These are phyloP conservation scores for Blastobotrys indianensis DNA, from an alignment of 1,139 yeast species.

Conservation along the genomic window DNA sequence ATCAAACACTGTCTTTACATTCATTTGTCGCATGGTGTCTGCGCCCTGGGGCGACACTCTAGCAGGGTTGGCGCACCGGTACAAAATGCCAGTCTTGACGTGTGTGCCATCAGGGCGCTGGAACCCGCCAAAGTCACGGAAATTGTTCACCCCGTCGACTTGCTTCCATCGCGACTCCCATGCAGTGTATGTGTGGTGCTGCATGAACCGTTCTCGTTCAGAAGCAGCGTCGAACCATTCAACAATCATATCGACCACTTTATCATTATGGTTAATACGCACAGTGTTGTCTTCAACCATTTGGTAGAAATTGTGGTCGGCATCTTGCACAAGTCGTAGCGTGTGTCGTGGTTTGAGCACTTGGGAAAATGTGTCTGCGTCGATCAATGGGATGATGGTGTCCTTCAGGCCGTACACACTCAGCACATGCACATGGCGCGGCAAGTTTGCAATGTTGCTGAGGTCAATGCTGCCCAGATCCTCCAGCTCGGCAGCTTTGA, in stretches of 20 bases:
- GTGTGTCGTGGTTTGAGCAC: conserved; percentile 52
- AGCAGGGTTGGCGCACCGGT: conserved; percentile 59
- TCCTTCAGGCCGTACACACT: conserved; percentile 71
- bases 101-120: conserved; percentile 31
- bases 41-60: conserved; percentile 43
- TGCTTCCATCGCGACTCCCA: conserved; percentile 50
- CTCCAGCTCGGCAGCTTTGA: conserved; percentile 49
- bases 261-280: conserved; percentile 50
- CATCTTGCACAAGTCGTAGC: conserved; percentile 53
- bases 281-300: conserved; percentile 22
- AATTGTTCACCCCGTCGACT: conserved; percentile 64
- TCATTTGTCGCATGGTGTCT: conserved; percentile 38
- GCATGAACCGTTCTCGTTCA: conserved; percentile 49
- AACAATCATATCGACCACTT: conserved; percentile 48
- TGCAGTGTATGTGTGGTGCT: conserved; percentile 37
- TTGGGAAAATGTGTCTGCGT: conserved; percentile 55
- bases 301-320: conserved; percentile 80
- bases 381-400: conserved; percentile 56
- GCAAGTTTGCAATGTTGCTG: conserved; percentile 38
- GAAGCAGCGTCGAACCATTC: conserved; percentile 48
- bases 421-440: conserved; percentile 44
- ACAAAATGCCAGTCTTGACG: conserved; percentile 53
- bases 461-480: conserved; percentile 52
- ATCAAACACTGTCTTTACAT: conserved; percentile 58
- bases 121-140: conserved; percentile 83